Percentiles rank a stretch among this genome's conserved stretches.
These are phyloP conservation scores for Pichia sp. DNA, from an alignment of 1,139 yeast genomes.

Conservation along the genomic window DNA sequence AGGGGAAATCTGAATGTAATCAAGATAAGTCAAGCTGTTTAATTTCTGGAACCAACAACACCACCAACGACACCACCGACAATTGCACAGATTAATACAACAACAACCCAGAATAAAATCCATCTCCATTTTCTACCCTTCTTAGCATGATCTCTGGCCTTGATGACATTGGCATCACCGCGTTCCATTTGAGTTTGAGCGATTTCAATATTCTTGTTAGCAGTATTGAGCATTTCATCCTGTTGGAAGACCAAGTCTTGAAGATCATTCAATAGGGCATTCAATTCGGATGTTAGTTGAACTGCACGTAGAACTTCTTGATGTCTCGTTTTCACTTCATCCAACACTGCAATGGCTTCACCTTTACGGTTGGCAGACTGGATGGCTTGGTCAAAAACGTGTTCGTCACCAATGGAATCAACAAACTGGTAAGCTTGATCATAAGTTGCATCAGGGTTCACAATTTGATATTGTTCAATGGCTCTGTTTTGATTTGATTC, in stretches of 20 bases:
- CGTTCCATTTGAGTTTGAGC: constrained; percentile 91
- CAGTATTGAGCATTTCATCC: constrained; percentile 79
- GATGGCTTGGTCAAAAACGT: constrained; percentile 90
- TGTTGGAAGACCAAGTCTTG: constrained; percentile 95
- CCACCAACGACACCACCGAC: constrained; percentile 60
- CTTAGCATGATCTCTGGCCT: constrained; percentile 84
- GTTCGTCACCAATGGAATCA: constrained; percentile 70
- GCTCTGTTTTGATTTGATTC: constrained; percentile 84
- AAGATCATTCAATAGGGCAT: constrained; percentile 93
- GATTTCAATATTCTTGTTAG: constrained; percentile 70
- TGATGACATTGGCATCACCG: constrained; percentile 91
- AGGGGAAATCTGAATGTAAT: too few relatives aligned
- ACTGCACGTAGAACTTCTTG: constrained; percentile 92
- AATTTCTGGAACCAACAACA: constrained; percentile 29
- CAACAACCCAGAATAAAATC: constrained; percentile 70
- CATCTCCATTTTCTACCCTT: constrained; percentile 89
- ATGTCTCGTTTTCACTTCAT: constrained; percentile 96
- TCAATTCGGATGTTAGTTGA: constrained; percentile 91
- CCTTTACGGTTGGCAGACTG: constrained; percentile 85
- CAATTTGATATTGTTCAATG: constrained; percentile 86
- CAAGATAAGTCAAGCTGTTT: background rate
- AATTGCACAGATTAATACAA: constrained; percentile 53
- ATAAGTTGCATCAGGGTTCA: constrained; percentile 88
- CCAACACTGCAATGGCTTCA: constrained; percentile 90
- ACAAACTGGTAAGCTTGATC: constrained; percentile 70